Evolutionary conservation across 2,329 filamentous ascomycete genomes (phyloP), one percentile per base, ranked within the genome.

Genomic region (Talaromyces sp.): DNA sequence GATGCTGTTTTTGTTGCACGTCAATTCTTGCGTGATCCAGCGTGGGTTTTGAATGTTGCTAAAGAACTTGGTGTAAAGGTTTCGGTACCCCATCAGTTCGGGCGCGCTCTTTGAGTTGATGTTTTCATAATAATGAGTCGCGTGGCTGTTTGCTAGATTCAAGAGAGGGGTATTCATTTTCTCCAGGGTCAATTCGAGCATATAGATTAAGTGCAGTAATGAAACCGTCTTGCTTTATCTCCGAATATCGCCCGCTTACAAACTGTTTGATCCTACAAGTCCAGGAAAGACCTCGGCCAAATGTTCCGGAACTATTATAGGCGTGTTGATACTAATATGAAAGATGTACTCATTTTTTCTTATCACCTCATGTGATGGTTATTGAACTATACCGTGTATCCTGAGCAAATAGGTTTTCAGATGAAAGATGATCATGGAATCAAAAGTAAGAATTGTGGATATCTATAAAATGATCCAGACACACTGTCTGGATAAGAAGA

Each of bases 21-120:
- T 48, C 82, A 84, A 65, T 84, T 84, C 64, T 77, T 84, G 76
- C 73, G 82, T 7, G 82, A 84, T 70, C 81, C 82, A 0, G 82
- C 83, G 66, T 84, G 82, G 82, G 82, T 84, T 31, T 65, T 84
- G 39, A 79, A 70, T 46, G 81, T 83, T 1, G 82, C 81, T 8
- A 80, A 78, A 72, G 75, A 78, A 67, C 64, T 84, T 63, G 78
- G 76, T 3, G 75, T 84, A 0, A 77, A 82, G 64, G 72, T 84
- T 59, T 75, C 77, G 0, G 79, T 80, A 72, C 80, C 82, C 4
- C 75, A 67, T 50, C 82, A 84, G 67, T 83, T 82, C 66, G 64
- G 68, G 5, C 68, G 75, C 31, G 73, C 64, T 35, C 18, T 58
- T 9, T 59, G 31, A 58, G 44, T 28, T 28, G 28, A 28, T 28